phyloP scores from a whole-genome alignment of 78 protist species.

The Monocercomonoides exilis region DNA sequence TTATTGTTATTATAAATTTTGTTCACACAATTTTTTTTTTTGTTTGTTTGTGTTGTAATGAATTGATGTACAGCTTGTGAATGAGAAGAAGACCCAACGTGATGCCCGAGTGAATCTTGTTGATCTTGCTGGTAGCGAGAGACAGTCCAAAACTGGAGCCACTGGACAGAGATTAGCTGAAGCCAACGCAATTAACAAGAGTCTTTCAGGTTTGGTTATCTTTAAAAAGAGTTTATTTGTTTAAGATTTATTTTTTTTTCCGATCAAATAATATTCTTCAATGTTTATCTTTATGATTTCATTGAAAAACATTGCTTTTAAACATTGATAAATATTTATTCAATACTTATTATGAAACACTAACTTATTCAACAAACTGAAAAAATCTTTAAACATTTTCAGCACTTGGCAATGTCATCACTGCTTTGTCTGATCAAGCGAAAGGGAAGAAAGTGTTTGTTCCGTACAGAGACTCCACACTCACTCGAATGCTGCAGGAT shows the following conservation, averaged over 20 bases:
- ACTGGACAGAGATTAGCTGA: constrained; percentile 44
- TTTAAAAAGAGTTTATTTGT: no score
- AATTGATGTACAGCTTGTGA: no score
- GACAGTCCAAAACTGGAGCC: constrained; percentile 37
- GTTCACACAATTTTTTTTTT: neutral
- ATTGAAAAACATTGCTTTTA: no score
- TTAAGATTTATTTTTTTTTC: no score
- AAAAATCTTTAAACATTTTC: no score
- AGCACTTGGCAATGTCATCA: constrained; percentile 62
- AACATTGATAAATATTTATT: no score
- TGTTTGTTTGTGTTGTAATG: no score
- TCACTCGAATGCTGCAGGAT: constrained; percentile 59
- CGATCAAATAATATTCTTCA: no score
- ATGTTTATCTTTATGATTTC: no score
- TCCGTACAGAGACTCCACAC: constrained; percentile 83
- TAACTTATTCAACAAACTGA: no score
- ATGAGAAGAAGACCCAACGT: neutral
- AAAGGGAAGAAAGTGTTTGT: constrained; percentile 40
- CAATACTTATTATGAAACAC: no score
- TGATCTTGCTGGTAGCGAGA: constrained; percentile 62
- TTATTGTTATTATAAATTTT: neutral
- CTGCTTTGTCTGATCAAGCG: constrained; percentile 57
- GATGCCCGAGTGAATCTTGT: constrained; percentile 39
- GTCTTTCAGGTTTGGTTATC: no score
- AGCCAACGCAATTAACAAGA: constrained; percentile 47